Percentiles rank a stretch among this genome's conserved stretches.
These are phyloP conservation scores for Fusarium sp. DNA, from an alignment of 2,329 filamentous ascomycete genomes.

Conservation along the genomic window DNA sequence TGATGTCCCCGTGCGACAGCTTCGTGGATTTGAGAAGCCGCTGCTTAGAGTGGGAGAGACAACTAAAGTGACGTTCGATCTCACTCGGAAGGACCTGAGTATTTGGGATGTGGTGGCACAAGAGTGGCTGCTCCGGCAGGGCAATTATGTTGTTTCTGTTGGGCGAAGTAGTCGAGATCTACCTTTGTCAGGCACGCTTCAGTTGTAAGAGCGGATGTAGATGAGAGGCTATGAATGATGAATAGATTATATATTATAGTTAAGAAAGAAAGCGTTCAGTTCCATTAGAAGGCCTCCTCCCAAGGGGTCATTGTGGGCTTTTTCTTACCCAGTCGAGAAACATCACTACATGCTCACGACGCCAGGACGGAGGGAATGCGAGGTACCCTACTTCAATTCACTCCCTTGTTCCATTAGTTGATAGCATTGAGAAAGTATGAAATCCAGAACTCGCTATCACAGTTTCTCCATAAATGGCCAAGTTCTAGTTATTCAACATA, in stretches of 20 bases:
- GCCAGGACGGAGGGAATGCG: no score
- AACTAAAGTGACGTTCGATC: neutral
- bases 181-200: neutral
- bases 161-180: neutral
- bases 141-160: neutral
- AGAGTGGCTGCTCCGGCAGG: neutral
- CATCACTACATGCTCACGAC: no score
- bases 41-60: neutral
- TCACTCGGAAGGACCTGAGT: neutral
- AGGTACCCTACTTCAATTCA: no score
- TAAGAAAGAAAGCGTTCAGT: neutral
- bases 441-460: no score
- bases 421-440: no score
- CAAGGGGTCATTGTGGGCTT: neutral
- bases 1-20: neutral
- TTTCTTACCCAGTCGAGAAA: no score
- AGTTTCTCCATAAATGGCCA: no score
- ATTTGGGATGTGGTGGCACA: neutral
- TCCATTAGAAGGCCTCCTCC: neutral
- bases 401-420: no score
- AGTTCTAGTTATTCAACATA: no score
- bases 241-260: neutral
- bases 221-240: neutral
- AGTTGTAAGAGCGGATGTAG: neutral
- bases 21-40: neutral